A percentile compares a stretch with the other conserved stretches of the same genome.
phyloP scores from a whole-genome alignment of 2,329 filamentous ascomycete species.

The Pezizomycotina sp. region DNA sequence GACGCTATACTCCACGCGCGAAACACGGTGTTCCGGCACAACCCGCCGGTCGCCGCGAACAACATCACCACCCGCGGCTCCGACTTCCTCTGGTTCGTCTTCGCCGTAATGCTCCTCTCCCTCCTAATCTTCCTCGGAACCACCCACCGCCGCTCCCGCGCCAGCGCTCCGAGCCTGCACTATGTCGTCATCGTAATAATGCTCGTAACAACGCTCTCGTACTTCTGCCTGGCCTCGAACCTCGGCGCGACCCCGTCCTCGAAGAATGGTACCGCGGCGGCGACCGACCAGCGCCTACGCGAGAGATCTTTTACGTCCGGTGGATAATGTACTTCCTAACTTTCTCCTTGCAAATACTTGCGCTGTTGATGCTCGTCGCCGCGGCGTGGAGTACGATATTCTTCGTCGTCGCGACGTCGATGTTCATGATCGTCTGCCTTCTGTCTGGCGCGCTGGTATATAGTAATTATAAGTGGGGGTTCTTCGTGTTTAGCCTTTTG shows the following conservation, averaged over 20 bases:
- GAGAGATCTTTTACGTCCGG: conserved; percentile 50
- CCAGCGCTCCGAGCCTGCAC: conserved; percentile 46
- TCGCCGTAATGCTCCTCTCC: conserved; percentile 40
- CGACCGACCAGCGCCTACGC: conserved; percentile 36
- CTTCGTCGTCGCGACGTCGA: conserved; percentile 34
- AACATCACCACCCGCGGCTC: conserved; percentile 45
- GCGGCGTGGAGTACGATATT: conserved; percentile 49
- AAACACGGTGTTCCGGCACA: conserved; percentile 35
- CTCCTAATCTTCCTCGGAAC: conserved; percentile 40
- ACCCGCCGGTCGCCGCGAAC: conserved; percentile 35
- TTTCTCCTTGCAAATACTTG: conserved; percentile 37
- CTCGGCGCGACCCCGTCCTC: conserved; percentile 45
- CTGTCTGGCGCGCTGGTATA: conserved; percentile 48
- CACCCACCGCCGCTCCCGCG: conserved; percentile 37
- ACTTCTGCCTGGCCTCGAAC: conserved; percentile 52
- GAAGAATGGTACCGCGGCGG: conserved; percentile 40
- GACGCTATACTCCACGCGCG: conserved; percentile 17
- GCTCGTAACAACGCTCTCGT: conserved; percentile 43
- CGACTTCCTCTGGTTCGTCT: conserved; percentile 47
- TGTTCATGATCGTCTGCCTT: conserved; percentile 51
- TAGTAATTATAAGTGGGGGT: conserved; percentile 52
- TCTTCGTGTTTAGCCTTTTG: conserved; percentile 41
- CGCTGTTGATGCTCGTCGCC: conserved; percentile 44
- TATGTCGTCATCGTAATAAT: conserved; percentile 46
- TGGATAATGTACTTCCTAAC: conserved; percentile 38